These are phyloP conservation scores for Sextonia rubra DNA, from an alignment of 164 flowering plant species.

Conservation along the genomic window DNA sequence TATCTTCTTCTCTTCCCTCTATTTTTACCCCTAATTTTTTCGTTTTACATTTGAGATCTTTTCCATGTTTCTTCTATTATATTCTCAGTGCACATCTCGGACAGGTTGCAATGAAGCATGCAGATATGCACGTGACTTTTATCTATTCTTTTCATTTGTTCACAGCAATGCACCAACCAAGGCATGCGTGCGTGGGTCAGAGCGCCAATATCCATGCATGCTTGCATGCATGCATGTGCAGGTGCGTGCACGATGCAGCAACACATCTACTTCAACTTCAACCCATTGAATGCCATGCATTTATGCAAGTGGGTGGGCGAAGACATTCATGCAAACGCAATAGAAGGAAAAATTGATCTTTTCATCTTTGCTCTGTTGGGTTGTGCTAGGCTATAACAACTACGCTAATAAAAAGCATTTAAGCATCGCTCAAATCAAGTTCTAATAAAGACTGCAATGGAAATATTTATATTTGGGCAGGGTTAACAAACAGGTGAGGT, in stretches of 20 bases:
- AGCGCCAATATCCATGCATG: not conserved
- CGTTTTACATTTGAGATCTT: not conserved
- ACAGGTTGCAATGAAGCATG: not conserved
- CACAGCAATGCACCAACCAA: not conserved
- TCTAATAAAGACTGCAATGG: no score
- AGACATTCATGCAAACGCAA: not conserved
- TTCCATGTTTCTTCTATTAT: not conserved
- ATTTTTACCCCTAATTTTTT: no score
- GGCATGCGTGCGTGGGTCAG: not conserved
- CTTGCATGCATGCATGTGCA: not conserved
- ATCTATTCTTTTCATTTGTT: no score
- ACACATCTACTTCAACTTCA: no score
- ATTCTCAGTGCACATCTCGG: not conserved
- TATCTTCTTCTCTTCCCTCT: no score
- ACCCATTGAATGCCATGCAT: no score
- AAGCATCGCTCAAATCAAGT: no score
- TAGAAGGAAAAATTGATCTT: no score
- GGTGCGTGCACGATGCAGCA: no score
- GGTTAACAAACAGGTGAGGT: no score
- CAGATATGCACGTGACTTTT: not conserved
- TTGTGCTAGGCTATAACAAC: not conserved
- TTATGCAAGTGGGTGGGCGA: not conserved
- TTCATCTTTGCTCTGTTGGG: not conserved
- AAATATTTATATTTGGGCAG: no score
- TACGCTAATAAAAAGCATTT: no score